phyloP scores from a whole-genome alignment of 495 filamentous ascomycete species.

The Melanomma pulvis-pyrius region DNA sequence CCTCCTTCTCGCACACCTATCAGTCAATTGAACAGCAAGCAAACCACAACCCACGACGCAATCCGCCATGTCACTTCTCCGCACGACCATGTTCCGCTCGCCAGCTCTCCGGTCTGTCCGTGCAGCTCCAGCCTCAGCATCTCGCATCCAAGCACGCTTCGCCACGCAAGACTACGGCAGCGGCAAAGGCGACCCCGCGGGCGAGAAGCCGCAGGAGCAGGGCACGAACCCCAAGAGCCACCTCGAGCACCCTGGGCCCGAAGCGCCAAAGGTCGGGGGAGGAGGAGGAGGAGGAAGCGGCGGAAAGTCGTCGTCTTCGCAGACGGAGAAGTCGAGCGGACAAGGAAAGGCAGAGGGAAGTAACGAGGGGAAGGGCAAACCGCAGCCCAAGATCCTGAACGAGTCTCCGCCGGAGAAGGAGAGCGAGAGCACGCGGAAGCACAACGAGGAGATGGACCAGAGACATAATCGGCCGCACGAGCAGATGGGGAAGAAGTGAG shows the following conservation, averaged over 20 bases:
- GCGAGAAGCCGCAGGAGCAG: slow-evolving; percentile 41
- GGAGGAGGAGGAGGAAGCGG: too few relatives aligned
- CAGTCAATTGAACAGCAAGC: neutral
- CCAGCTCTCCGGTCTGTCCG: slow-evolving; percentile 35
- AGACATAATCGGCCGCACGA: slow-evolving; percentile 50
- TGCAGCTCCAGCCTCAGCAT: slow-evolving; percentile 21
- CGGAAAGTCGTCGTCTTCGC: slow-evolving; percentile 17
- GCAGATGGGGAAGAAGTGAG: slow-evolving; percentile 34
- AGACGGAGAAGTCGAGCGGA: neutral
- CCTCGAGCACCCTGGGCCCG: slow-evolving; percentile 45
- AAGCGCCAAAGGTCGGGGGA: slow-evolving; percentile 37
- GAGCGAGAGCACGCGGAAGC: slow-evolving; percentile 51
- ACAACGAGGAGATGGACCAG: slow-evolving; percentile 64
- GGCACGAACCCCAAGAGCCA: slow-evolving; percentile 35
- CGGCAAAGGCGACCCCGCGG: slow-evolving; percentile 39
- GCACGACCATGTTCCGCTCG: slow-evolving; percentile 29
- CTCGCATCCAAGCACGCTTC: slow-evolving; percentile 32
- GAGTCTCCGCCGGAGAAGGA: slow-evolving; percentile 50
- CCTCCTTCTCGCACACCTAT: neutral
- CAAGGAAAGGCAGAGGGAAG: neutral
- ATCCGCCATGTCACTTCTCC: slow-evolving; percentile 38
- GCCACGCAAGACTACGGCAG: slow-evolving; percentile 45
- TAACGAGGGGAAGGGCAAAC: slow-evolving; percentile 22
- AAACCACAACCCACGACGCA: neutral
- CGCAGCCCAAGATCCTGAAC: slow-evolving; percentile 50